Conservation (phyloP, 495 filamentous ascomycete species). For the Terfezia claveryi region DNA sequence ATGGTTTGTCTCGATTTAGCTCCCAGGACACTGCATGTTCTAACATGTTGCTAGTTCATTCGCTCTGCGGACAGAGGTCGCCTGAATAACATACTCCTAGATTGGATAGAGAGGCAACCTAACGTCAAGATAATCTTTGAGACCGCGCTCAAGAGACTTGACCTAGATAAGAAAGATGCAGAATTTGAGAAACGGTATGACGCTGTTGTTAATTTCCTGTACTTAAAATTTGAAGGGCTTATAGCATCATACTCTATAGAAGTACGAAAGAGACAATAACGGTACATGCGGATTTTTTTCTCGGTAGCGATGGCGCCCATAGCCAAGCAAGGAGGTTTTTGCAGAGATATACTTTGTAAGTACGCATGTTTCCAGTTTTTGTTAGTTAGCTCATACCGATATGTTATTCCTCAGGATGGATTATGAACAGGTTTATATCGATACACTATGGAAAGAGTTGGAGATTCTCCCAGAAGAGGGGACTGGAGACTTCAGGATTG, state of each 20-base stretch:
- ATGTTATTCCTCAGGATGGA: constrained; percentile 34
- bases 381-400: constrained; percentile 14
- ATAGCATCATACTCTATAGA: neutral
- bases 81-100: constrained; percentile 69
- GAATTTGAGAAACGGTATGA: constrained; percentile 53
- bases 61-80: constrained; percentile 50
- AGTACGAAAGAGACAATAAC: constrained; percentile 33
- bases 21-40: neutral
- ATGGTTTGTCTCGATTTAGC: constrained; percentile 12
- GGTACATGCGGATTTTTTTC: constrained; percentile 68
- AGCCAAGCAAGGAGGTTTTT: constrained; percentile 72
- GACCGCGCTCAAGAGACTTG: constrained; percentile 71
- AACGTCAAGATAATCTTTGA: constrained; percentile 85
- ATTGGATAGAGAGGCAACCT: constrained; percentile 56
- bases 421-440: constrained; percentile 89
- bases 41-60: constrained; percentile 25
- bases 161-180: constrained; percentile 53
- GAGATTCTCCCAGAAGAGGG: constrained; percentile 40
- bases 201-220: neutral
- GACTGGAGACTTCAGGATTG: constrained; percentile 47
- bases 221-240: neutral
- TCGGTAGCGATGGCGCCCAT: constrained; percentile 93
- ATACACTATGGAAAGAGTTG: constrained; percentile 95
- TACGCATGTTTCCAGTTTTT: neutral
- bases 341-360: constrained; percentile 49